A percentile compares a stretch with the other conserved stretches of the same genome.
Conservation (phyloP, 768 basidiomycete genomes). For the Suillus subalutaceus region DNA sequence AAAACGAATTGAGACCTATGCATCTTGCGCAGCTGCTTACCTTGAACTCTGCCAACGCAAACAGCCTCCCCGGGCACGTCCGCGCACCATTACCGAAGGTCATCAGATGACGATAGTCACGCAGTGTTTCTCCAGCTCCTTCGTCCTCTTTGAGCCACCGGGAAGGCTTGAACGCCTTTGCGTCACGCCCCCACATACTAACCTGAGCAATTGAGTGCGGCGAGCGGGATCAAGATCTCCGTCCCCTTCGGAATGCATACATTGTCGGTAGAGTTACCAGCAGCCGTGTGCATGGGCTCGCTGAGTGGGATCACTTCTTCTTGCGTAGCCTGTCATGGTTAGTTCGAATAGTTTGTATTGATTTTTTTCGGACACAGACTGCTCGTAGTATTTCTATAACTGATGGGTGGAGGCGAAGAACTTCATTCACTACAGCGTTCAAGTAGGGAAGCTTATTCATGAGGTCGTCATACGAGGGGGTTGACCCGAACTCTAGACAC, state of each 20-base stretch:
- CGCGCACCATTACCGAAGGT: neutral
- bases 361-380: neutral
- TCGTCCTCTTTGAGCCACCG: neutral
- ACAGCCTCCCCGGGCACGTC: neutral
- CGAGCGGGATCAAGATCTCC: neutral
- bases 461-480: too few relatives aligned
- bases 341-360: neutral
- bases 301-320: neutral
- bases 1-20: neutral
- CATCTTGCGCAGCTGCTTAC: neutral
- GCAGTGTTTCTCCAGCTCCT: neutral
- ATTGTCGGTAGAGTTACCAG: neutral
- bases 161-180: neutral
- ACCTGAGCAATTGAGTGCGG: neutral
- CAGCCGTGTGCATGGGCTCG: neutral
- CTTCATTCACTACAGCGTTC: neutral
- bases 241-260: neutral
- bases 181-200: neutral
- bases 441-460: too few relatives aligned
- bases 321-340: neutral
- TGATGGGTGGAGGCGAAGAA: neutral
- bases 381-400: neutral
- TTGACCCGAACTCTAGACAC: too few relatives aligned
- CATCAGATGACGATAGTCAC: neutral
- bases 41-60: neutral